Evolutionary conservation across 2,329 filamentous ascomycete genomes (phyloP).

Genomic region (Aureobasidium sp.): DNA sequence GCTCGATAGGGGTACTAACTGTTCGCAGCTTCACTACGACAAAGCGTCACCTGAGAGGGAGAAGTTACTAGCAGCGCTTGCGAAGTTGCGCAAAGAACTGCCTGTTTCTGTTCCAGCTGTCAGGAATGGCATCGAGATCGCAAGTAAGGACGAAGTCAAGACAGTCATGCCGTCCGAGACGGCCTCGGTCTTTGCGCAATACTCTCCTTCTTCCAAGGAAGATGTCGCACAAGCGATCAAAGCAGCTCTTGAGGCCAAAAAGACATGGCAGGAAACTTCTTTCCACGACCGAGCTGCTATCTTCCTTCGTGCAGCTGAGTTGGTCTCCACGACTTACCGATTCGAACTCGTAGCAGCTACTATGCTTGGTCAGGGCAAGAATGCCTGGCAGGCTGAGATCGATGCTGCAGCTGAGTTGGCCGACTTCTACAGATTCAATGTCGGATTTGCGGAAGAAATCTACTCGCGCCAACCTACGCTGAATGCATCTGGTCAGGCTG

Average conservation of each 20-base stretch:
- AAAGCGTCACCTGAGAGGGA: not conserved
- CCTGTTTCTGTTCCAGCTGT: not conserved
- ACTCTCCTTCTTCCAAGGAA: not conserved
- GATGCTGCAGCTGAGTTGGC: constrained; percentile 29
- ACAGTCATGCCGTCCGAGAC: not conserved
- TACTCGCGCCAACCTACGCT: constrained; percentile 29
- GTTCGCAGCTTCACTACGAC: not conserved
- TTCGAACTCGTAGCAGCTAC: constrained; percentile 31
- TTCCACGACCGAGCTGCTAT: constrained; percentile 29
- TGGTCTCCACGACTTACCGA: constrained; percentile 23
- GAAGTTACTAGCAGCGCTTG: not conserved
- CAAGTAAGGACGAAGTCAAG: not conserved
- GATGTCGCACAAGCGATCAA: constrained; percentile 21
- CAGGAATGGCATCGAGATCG: not conserved
- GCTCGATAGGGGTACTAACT: not conserved
- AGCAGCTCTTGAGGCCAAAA: constrained; percentile 26
- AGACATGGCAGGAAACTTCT: constrained; percentile 25
- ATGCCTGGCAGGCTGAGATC: constrained; percentile 33
- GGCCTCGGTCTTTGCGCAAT: not conserved
- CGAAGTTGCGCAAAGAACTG: not conserved
- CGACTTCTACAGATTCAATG: constrained; percentile 31
- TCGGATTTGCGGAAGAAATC: constrained; percentile 27
- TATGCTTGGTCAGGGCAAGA: constrained; percentile 36
- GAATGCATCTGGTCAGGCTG: constrained; percentile 15
- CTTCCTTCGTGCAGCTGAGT: constrained; percentile 28